These are phyloP conservation scores for Trichoderma oligosporum DNA, from an alignment of 2,329 filamentous ascomycete species.

Conservation along the genomic window DNA sequence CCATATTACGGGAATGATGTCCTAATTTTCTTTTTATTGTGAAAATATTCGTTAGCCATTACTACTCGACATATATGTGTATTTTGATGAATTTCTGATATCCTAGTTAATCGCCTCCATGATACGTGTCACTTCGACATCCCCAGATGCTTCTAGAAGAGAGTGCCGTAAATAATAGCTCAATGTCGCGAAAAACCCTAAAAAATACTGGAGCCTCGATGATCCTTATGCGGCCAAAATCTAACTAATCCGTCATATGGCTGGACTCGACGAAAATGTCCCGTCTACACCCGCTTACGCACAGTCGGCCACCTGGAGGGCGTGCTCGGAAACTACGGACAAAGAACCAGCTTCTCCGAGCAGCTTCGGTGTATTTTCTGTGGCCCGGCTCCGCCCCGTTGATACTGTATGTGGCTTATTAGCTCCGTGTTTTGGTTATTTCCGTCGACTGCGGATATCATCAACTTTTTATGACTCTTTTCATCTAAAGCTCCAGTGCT, in stretches of 20 bases:
- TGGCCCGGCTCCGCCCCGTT: background rate
- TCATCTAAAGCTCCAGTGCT: no score
- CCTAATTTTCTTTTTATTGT: no score
- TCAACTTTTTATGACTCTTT: no score
- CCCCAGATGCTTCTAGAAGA: background rate
- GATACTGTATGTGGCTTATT: no score
- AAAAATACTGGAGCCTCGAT: background rate
- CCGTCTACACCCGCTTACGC: constrained; percentile 7
- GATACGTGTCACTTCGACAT: background rate
- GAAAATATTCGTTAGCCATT: no score
- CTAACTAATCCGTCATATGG: no score
- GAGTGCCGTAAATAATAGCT: background rate
- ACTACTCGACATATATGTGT: no score
- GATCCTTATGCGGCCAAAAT: background rate
- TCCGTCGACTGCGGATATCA: no score
- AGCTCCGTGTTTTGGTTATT: background rate
- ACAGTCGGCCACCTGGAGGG: background rate
- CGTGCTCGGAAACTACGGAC: constrained; percentile 14
- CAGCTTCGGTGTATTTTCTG: constrained; percentile 1
- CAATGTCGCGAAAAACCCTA: background rate
- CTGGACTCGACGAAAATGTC: background rate
- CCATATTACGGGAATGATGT: background rate
- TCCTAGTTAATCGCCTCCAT: no score
- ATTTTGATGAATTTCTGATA: no score
- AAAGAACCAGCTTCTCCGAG: constrained; percentile 7